A percentile compares a stretch with the other conserved stretches of the same genome.
Evolutionary conservation across 768 basidiomycete species (phyloP).

Genomic region (Amanita subjunquillea): DNA sequence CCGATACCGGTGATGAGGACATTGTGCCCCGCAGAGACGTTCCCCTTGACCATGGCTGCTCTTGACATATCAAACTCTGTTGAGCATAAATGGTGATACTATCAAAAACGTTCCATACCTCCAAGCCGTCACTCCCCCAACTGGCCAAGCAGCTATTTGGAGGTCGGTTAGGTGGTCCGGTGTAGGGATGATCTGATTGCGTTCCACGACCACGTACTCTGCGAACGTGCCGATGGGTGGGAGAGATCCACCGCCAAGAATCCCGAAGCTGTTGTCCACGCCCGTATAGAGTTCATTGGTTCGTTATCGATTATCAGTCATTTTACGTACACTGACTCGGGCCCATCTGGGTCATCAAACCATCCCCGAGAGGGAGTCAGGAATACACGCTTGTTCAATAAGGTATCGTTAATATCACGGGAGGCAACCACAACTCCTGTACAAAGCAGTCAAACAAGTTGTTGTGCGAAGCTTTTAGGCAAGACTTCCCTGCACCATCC

Average conservation of each 20-base stretch:
- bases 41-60: slow-evolving; percentile 55
- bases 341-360: slow-evolving; percentile 51
- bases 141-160: slow-evolving; percentile 68
- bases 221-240: slow-evolving; percentile 63
- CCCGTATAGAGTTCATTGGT: background rate
- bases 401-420: slow-evolving; percentile 37
- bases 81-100: background rate
- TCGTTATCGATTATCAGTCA: background rate
- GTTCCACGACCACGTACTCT: slow-evolving; percentile 66
- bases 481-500: slow-evolving; percentile 58
- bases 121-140: slow-evolving; percentile 77
- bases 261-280: slow-evolving; percentile 39
- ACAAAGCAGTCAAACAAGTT: background rate
- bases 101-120: slow-evolving; percentile 31
- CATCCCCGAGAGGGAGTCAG: slow-evolving; percentile 73
- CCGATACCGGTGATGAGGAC: slow-evolving; percentile 78
- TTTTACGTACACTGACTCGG: slow-evolving; percentile 44
- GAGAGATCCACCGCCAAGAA: slow-evolving; percentile 48
- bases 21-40: slow-evolving; percentile 52
- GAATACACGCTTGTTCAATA: slow-evolving; percentile 60
- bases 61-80: slow-evolving; percentile 22
- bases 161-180: slow-evolving; percentile 61
- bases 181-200: slow-evolving; percentile 53
- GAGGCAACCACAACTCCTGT: slow-evolving; percentile 58
- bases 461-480: background rate